Evolutionary conservation across 1,284 basidiomycete genomes (phyloP), one percentile per base, ranked within the genome.

Genomic region (Hypsizygus ulmarius): DNA sequence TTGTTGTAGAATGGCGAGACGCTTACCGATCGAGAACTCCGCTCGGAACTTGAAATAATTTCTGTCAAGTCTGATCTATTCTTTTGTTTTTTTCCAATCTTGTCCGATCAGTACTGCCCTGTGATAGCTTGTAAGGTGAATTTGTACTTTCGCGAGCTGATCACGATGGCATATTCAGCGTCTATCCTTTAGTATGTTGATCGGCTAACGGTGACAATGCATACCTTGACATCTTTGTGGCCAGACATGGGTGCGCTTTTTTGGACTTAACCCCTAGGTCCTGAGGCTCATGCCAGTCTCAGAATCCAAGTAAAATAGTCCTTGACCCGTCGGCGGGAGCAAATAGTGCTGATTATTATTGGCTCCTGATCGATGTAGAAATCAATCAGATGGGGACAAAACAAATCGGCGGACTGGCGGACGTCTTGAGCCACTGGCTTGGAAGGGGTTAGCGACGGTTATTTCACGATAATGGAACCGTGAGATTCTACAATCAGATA

Each of bases 211-310:
- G 27, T 14, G 32, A 9, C 16, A 40, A 35, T 16, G 33, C 42
- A 19, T 28, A 36, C 41, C 32, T 39, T 39, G 38, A 15, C 21
- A 27, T 38, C 28, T 36, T 19, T 36, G 37, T 25, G 50, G 16
- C 34, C 38, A 37, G 49, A 21, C 25, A 36, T 52, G 39, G 48
- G 54, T 56, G 54, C 54, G 50, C 45, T 55, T 29, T 16, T 5
- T 3, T 19, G 25, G 14, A 11, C 25, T 27, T 43, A 21, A 39
- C 34, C 34, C 41, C 28, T 34, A 33, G 34, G 44, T 36, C 36
- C 35, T 49, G 42, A 47, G 27, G 40, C 15, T 55, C 52, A 53
- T 48, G 37, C 34, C 32, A 33, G 21, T 25, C 21, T 25, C 7
- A 12, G 32, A 12, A 10, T 3, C 15, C 3, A 12, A 5, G 12